phyloP scores from a whole-genome alignment of 73 alveolate species.

The Paramecium biaurelia region DNA sequence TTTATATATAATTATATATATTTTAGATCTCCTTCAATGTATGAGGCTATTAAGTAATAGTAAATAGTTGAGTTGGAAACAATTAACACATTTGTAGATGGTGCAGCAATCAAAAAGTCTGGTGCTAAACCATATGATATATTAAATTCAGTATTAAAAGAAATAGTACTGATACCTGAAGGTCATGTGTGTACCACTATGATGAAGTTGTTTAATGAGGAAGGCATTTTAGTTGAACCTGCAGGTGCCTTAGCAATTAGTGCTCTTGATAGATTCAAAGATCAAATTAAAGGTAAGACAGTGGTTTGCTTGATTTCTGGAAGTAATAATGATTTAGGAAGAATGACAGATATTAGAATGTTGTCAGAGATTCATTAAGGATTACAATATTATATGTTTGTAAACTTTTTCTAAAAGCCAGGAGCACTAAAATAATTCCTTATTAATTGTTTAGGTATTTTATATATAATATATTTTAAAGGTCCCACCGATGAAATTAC shows the following conservation, averaged over 20 bases:
- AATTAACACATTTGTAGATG: slow-evolving; percentile 58
- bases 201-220: slow-evolving; percentile 53
- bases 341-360: slow-evolving; percentile 60
- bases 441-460: slow-evolving; percentile 33
- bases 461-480: background rate
- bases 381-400: slow-evolving; percentile 56
- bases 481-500: slow-evolving; percentile 55
- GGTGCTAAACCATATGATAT: slow-evolving; percentile 53
- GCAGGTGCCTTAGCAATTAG: slow-evolving; percentile 62
- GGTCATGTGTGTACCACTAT: slow-evolving; percentile 61
- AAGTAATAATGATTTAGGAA: slow-evolving; percentile 56
- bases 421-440: slow-evolving; percentile 55
- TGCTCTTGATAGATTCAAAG: slow-evolving; percentile 44
- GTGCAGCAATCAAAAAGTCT: slow-evolving; percentile 58
- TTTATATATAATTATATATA: background rate
- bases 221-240: slow-evolving; percentile 58
- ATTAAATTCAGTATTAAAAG: background rate
- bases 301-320: slow-evolving; percentile 61
- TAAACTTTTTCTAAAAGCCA: slow-evolving; percentile 51
- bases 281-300: slow-evolving; percentile 48
- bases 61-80: slow-evolving; percentile 22
- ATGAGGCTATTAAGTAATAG: slow-evolving; percentile 18
- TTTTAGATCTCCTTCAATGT: slow-evolving; percentile 60
- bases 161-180: slow-evolving; percentile 41
- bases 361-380: slow-evolving; percentile 58